Conservation (phyloP, 2,329 filamentous ascomycete species). For the Ciborinia camelliae region DNA sequence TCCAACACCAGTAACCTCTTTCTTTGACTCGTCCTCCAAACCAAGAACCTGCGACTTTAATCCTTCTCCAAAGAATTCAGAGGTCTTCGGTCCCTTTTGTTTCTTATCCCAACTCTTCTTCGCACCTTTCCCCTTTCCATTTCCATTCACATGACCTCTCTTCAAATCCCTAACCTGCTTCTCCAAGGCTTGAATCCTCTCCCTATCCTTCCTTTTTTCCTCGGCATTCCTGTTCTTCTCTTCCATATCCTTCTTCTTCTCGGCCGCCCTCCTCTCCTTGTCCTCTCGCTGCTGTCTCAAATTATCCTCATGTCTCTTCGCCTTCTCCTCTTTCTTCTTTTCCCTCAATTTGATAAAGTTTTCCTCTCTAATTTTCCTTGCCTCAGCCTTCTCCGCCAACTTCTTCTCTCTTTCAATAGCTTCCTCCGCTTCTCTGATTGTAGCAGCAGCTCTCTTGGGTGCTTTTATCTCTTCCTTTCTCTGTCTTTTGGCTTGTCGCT, state of each 20-base stretch:
- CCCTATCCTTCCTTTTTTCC: not conserved
- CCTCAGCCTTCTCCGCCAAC: not conserved
- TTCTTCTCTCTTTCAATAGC: not conserved
- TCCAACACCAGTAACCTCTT: not conserved
- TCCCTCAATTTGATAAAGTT: not conserved
- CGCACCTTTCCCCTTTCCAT: not conserved
- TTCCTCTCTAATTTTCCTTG: not conserved
- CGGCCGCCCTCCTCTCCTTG: not conserved
- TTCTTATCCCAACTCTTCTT: not conserved
- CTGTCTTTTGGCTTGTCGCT: slow-evolving; percentile 13
- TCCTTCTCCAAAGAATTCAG: slow-evolving; percentile 5
- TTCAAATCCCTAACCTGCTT: slow-evolving; percentile 9
- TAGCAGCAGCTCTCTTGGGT: slow-evolving; percentile 5
- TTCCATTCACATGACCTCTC: not conserved
- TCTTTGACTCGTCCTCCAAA: not conserved
- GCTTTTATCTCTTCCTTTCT: not conserved
- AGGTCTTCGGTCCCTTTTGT: slow-evolving; percentile 11
- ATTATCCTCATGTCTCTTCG: not conserved
- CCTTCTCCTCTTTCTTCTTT: not conserved
- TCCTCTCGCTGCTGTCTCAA: slow-evolving; percentile 1
- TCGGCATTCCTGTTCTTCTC: not conserved
- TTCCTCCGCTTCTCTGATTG: not conserved
- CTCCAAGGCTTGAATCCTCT: slow-evolving; percentile 6
- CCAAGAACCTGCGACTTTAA: not conserved
- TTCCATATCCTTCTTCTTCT: not conserved